Evolutionary conservation across 768 basidiomycete species (phyloP).

Genomic region (Pulveroboletus frians): DNA sequence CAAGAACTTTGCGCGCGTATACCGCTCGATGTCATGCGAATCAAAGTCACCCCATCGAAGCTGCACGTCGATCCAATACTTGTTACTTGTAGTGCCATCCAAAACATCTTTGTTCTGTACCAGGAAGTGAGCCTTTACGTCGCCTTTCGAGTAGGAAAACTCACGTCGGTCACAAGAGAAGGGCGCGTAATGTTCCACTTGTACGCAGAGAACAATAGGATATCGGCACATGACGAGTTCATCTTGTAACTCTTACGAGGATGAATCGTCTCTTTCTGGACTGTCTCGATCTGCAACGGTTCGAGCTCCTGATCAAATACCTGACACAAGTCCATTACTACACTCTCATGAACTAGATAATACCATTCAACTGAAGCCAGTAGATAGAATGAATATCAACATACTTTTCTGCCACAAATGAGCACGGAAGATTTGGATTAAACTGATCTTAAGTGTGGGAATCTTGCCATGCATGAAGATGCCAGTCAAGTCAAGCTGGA

Average conservation of each 20-base stretch:
- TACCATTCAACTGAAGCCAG: constrained; percentile 5
- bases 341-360: constrained; percentile 74
- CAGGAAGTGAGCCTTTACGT: constrained; percentile 8
- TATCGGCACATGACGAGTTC: constrained; percentile 99
- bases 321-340: constrained; percentile 96
- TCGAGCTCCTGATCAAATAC: constrained; percentile 99
- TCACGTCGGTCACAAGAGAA: constrained; percentile 87
- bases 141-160: constrained; percentile 20
- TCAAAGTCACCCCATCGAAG: constrained; percentile 98
- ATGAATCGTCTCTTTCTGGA: constrained; percentile 99
- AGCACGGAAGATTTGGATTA: constrained; percentile 99
- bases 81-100: constrained; percentile 97
- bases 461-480: constrained; percentile 99
- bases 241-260: constrained; percentile 99
- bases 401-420: constrained; percentile 99
- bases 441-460: constrained; percentile 94
- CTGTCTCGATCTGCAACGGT: constrained; percentile 96
- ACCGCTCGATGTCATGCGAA: constrained; percentile 97
- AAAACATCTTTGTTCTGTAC: constrained; percentile 83
- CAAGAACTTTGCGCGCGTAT: constrained; percentile 97
- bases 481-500: constrained; percentile 95
- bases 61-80: constrained; percentile 98
- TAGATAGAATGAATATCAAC: constrained; percentile 26
- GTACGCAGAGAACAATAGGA: constrained; percentile 92
- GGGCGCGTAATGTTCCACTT: constrained; percentile 99